Evolutionary conservation across 352 stramenopile species (phyloP), one percentile per base, ranked within the genome.

Genomic region (Phytopythium delawarense): DNA sequence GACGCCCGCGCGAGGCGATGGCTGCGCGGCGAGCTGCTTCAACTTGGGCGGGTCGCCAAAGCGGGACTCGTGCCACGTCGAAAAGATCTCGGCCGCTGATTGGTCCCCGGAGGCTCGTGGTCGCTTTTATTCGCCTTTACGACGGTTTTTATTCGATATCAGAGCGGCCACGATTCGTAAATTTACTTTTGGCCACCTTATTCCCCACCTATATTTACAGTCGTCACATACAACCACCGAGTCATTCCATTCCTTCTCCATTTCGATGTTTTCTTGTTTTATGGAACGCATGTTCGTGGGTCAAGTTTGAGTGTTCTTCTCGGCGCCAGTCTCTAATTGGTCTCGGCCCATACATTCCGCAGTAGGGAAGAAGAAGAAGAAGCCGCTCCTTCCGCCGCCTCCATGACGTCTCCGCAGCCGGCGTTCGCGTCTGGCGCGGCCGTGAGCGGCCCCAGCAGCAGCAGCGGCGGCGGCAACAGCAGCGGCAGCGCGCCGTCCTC

Each of bases 381-480:
- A 40, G 35, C 35, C 35, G 8, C 44, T 28, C n/a, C 46, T 13
- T 37, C 42, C 13, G 21, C 23, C 2, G 12, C 46, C 5, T 15
- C 23, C 13, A 57, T 57, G 50, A 57, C 34, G 30, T 42, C 50
- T 6, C 50, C 30, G 30, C 30, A 39, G 50, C 50, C 50, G 30
- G 30, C 50, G 18, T 28, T 30, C 50, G 32, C 50, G 50, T 18
- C 50, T 6, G 30, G 30, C 30, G n/a, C 30, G 18, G 28, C 30
- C 9, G 50, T 20, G 7, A 23, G 28, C 28, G 20, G 25, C 28
- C 11, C 28, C 49, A 20, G 8, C 28, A 44, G 50, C 50, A 53
- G 46, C 46, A n/a, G 0, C 5, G 32, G 46, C 23, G 11, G 11
- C 21, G 4, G 28, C 5, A 52, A 11, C 23, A 4, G 11, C 9